These are phyloP conservation scores for Babesia bovis DNA, from an alignment of 169 alveolate species.

Conservation along the genomic window DNA sequence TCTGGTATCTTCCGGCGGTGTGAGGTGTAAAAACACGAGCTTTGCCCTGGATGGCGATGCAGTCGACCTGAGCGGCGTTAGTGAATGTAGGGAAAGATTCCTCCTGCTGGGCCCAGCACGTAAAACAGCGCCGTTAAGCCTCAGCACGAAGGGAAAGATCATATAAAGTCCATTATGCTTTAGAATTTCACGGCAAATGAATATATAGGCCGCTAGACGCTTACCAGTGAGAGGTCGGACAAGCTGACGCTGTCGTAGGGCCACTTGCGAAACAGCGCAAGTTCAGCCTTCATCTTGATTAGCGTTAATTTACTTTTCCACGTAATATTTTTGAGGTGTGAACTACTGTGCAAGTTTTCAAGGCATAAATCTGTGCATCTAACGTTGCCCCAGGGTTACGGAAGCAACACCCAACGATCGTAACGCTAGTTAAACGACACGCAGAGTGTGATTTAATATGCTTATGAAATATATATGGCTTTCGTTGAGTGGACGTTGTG, in stretches of 20 bases:
- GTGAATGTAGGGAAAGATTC: neutral
- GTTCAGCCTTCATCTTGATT: constrained; percentile 78
- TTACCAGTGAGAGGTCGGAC: constrained; percentile 91
- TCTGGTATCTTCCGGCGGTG: constrained; percentile 99
- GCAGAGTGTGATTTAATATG: neutral
- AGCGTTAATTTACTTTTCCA: neutral
- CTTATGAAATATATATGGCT: neutral
- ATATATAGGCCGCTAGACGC: neutral
- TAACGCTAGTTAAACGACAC: neutral
- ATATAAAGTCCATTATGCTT: neutral
- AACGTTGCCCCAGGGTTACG: constrained; percentile 9
- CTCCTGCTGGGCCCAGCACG: too few species aligned
- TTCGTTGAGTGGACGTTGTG: neutral
- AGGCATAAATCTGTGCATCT: neutral
- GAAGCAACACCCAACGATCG: neutral
- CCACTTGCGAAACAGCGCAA: constrained; percentile 95
- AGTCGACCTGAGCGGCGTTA: constrained; percentile 80
- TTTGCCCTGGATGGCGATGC: constrained; percentile 91
- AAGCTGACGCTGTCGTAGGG: constrained; percentile 93
- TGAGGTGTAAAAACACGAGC: constrained; percentile 97
- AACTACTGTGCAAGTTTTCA: neutral
- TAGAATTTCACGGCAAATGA: neutral
- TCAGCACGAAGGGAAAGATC: neutral
- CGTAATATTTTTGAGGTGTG: neutral
- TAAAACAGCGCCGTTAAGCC: too few species aligned